phyloP scores from a whole-genome alignment of 108 stramenopile genomes.

The Skeletonema grethae region DNA sequence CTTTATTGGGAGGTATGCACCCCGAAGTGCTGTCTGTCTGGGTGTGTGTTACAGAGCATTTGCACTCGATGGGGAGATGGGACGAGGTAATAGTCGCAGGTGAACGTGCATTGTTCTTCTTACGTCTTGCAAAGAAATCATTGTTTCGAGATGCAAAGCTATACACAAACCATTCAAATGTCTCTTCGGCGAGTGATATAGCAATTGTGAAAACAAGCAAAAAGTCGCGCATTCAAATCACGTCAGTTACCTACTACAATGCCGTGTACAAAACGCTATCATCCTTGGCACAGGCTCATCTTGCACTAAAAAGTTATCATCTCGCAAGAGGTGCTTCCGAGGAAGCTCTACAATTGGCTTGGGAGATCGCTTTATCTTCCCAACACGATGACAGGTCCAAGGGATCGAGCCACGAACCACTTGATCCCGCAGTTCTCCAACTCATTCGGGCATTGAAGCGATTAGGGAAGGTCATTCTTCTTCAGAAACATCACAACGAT shows the following conservation, averaged over 20 bases:
- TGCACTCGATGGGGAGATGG: slow-evolving; percentile 22
- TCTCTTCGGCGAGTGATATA: background rate
- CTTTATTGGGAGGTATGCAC: slow-evolving; percentile 5
- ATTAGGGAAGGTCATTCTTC: slow-evolving; percentile 35
- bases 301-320: slow-evolving; percentile 19
- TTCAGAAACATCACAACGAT: slow-evolving; percentile 38
- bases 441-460: slow-evolving; percentile 39
- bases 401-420: slow-evolving; percentile 8
- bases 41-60: slow-evolving; percentile 39
- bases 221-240: slow-evolving; percentile 35
- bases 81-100: slow-evolving; percentile 34
- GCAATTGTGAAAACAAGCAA: slow-evolving; percentile 23
- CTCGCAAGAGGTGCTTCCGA: slow-evolving; percentile 28
- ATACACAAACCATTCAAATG: background rate
- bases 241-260: slow-evolving; percentile 21
- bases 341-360: slow-evolving; percentile 41
- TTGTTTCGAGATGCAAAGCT: slow-evolving; percentile 28
- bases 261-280: slow-evolving; percentile 27
- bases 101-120: slow-evolving; percentile 31
- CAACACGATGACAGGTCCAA: background rate
- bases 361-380: slow-evolving; percentile 40
- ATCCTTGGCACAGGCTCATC: slow-evolving; percentile 41
- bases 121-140: slow-evolving; percentile 30
- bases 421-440: slow-evolving; percentile 10
- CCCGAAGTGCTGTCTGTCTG: slow-evolving; percentile 33